phyloP scores from a whole-genome alignment of 176 grass and related monocot species.

The Paspalum vaginatum region DNA sequence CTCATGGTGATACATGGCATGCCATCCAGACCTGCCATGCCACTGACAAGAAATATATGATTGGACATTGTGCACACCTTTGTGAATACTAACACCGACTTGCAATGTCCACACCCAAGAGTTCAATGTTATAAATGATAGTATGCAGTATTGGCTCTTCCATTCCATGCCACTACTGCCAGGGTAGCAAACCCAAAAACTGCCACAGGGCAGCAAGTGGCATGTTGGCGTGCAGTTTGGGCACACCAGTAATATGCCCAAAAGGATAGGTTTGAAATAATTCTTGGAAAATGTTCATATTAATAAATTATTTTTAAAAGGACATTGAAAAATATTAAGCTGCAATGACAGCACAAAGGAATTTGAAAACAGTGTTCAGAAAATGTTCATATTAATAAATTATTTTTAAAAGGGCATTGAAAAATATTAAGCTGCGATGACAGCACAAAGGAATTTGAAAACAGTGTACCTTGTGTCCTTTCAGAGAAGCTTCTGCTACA shows the following conservation, averaged over 20 bases:
- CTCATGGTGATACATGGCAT: neutral
- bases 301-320: neutral
- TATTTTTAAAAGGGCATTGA: neutral
- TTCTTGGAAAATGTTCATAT: neutral
- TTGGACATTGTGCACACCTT: neutral
- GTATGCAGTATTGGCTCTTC: neutral
- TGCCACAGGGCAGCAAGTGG: neutral
- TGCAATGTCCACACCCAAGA: neutral
- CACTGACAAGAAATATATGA: neutral
- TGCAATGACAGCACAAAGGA: neutral
- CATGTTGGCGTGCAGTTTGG: neutral
- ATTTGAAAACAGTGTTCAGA: neutral
- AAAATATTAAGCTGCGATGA: neutral
- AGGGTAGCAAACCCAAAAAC: neutral
- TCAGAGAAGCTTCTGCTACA: conserved; percentile 33
- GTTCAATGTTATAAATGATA: neutral
- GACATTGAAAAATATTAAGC: neutral
- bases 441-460: conserved; percentile 1
- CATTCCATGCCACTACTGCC: neutral
- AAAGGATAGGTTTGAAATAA: neutral
- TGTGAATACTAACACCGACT: neutral
- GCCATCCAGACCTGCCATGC: neutral
- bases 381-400: neutral
- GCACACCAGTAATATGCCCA: neutral
- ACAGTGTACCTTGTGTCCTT: conserved; percentile 50